Conservation (phyloP, 176 grass and related monocot genomes). For the Bromus sterilis region DNA sequence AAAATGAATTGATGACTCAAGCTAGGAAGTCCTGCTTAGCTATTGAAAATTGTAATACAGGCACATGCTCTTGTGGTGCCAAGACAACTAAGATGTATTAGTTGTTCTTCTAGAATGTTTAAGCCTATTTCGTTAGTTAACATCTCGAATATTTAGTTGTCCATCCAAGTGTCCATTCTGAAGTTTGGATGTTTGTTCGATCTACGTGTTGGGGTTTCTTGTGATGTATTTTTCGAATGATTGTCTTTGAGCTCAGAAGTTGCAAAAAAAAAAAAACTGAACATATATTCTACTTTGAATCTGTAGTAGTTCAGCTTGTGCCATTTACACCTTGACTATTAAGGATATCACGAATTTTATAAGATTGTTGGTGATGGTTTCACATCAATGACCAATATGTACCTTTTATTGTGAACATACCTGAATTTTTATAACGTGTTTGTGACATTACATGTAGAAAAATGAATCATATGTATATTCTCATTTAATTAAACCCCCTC, state of each 20-base stretch:
- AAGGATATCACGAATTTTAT: not conserved
- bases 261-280: too few species aligned
- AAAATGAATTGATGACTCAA: too few species aligned
- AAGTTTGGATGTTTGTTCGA: not conserved
- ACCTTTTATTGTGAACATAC: not conserved
- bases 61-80: too few species aligned
- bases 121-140: too few species aligned
- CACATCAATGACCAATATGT: not conserved
- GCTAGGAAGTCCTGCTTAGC: too few species aligned
- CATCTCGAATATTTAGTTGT: too few species aligned
- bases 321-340: too few species aligned
- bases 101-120: too few species aligned
- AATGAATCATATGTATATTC: not conserved
- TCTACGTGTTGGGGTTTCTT: not conserved
- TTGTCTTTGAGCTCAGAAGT: not conserved
- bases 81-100: too few species aligned
- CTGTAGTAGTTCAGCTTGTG: too few species aligned
- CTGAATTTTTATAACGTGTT: not conserved
- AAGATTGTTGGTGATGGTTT: too few species aligned
- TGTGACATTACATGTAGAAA: not conserved
- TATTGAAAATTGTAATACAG: too few species aligned
- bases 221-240: not conserved
- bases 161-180: not conserved
- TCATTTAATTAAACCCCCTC: not conserved
- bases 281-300: not conserved